Base-by-base conservation (phyloP, 495 filamentous ascomycete species). In the Annulohypoxylon moriforme region DNA sequence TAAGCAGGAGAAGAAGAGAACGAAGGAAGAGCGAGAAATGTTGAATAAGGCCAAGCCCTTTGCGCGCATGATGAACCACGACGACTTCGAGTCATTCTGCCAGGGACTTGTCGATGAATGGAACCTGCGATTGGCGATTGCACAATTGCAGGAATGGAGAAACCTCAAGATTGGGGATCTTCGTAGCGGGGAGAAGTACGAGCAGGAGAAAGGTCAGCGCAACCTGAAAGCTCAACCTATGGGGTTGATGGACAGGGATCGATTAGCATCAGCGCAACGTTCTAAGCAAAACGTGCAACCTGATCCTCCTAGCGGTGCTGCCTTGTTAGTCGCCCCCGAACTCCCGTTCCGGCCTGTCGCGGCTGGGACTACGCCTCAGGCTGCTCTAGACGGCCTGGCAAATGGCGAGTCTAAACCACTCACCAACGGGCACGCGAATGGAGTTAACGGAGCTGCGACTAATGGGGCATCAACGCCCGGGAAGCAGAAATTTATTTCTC, bases 21-120 rank as follows among this genome's bases (percentile, higher is more conserved):
- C 93, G 0, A 98, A 98, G 74, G 96, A 99, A 76, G 96, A 99
- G 76, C 82, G 90, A 8, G 96, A 98, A 16, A 82, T 98, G 18
- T 76, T 96, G 20, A 93, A 93, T 83, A 97, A 96, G 76, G 91
- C 92, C 31, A 99, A 99, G 75, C 96, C 96, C 0, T 96, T 98
- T 67, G 96, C 94, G 22, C 89, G 96, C 25, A 95, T 98, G 87
- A 98, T 98, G 96, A 96, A 94, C 70, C 90, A 90, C 71, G 84
- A 88, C 44, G 96, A 99, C 77, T 98, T 96, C 76, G 91, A 96
- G 36, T 87, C 91, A 20, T 91, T 97, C 72, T 91, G 90, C 75
- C 88, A 91, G 42, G 93, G 91, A 0, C 81, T 99, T 1, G 88
- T 95, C 25, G 93, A 96, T 73, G 96, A 99, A 76, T 90, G 93